Conservation (phyloP, 441 rosid species). For the Lepidium campestre region DNA sequence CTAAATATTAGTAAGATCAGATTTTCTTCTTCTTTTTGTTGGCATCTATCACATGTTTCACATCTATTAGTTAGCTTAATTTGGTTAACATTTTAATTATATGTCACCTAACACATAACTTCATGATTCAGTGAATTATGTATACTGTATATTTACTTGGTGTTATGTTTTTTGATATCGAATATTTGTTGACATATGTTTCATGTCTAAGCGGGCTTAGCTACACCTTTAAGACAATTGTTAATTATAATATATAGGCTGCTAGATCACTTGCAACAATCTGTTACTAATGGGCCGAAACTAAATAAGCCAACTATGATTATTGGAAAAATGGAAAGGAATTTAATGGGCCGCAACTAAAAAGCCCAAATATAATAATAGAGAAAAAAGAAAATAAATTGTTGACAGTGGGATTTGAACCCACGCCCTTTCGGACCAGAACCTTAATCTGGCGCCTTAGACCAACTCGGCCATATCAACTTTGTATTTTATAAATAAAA, state of each 20-base stretch:
- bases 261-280: neutral
- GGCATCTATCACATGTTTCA: too few species aligned
- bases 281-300: neutral
- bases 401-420: constrained; percentile 97
- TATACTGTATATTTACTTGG: too few species aligned
- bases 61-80: too few species aligned
- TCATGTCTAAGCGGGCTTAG: too few species aligned
- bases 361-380: neutral
- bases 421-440: constrained; percentile 99
- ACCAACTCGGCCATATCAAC: constrained; percentile 99
- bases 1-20: too few species aligned
- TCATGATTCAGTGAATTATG: too few species aligned
- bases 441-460: constrained; percentile 99
- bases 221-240: too few species aligned
- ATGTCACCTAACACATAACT: too few species aligned
- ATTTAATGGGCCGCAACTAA: neutral
- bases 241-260: neutral
- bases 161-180: too few species aligned
- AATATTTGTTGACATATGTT: too few species aligned
- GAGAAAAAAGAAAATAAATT: neutral
- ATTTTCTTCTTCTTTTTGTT: too few species aligned
- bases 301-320: neutral
- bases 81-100: too few species aligned
- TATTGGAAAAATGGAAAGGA: neutral
- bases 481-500: neutral